Conservation (phyloP, 768 basidiomycete genomes). For the Leucocoprinus sp. region DNA sequence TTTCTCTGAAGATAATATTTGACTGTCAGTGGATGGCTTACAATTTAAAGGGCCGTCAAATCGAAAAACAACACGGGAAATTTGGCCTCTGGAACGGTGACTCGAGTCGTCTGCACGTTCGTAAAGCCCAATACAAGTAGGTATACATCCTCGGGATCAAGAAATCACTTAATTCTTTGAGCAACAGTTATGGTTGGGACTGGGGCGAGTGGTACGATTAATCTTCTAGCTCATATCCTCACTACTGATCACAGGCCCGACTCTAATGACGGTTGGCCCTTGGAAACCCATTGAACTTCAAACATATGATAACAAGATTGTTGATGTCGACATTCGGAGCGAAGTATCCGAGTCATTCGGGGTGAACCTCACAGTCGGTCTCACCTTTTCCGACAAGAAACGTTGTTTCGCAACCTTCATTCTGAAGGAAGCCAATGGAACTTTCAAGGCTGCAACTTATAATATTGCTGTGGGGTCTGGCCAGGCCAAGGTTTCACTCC, state of each 20-base stretch:
- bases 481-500: constrained; percentile 33
- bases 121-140: constrained; percentile 91
- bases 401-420: constrained; percentile 35
- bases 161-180: background rate
- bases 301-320: constrained; percentile 54
- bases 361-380: constrained; percentile 39
- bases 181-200: constrained; percentile 77
- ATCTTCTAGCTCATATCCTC: background rate
- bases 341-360: constrained; percentile 47
- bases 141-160: constrained; percentile 14
- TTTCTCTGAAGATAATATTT: background rate
- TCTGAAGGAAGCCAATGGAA: constrained; percentile 44
- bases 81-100: constrained; percentile 83
- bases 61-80: constrained; percentile 61
- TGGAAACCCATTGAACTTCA: constrained; percentile 78
- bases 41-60: constrained; percentile 52
- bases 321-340: constrained; percentile 55
- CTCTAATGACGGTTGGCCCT: constrained; percentile 82
- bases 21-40: background rate
- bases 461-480: constrained; percentile 29
- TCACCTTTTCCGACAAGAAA: constrained; percentile 33
- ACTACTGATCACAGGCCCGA: constrained; percentile 44
- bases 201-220: constrained; percentile 46
- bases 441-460: constrained; percentile 30
- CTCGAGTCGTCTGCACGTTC: constrained; percentile 79